phyloP scores from a whole-genome alignment of 129 eudicot species.

The Flaveria linearis region DNA sequence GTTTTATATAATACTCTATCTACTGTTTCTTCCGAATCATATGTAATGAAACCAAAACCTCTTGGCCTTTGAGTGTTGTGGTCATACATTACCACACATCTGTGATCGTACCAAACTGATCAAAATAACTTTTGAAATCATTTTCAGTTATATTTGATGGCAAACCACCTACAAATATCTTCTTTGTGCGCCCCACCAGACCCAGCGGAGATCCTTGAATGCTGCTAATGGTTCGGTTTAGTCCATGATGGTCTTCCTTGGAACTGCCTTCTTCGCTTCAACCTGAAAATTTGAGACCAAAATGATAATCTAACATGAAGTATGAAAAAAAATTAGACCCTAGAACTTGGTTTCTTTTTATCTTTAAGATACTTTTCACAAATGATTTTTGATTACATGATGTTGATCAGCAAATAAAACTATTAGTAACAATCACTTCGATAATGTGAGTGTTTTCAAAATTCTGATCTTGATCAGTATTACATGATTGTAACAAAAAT shows the following conservation, averaged over 20 bases:
- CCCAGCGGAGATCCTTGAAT: constrained; percentile 73
- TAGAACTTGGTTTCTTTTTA: not conserved
- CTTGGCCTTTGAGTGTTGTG: constrained; percentile 92
- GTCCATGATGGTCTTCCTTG: constrained; percentile 81
- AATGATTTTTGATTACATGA: not conserved
- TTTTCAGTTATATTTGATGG: constrained; percentile 80
- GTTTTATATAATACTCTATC: constrained; percentile 70
- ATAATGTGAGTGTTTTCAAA: not conserved
- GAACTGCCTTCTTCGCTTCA: constrained; percentile 98
- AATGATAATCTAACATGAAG: not conserved
- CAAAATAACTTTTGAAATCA: constrained; percentile 79
- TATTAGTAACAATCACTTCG: not conserved
- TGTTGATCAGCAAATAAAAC: not conserved
- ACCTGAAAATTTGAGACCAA: constrained; percentile 49
- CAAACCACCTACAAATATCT: constrained; percentile 93
- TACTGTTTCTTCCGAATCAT: constrained; percentile 74
- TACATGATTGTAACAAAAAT: not conserved
- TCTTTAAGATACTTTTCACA: not conserved
- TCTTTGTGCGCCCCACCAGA: constrained; percentile 71
- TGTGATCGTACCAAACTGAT: constrained; percentile 73
- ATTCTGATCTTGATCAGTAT: not conserved
- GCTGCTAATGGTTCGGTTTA: constrained; percentile 49
- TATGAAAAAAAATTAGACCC: not conserved
- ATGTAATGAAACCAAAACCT: constrained; percentile 90
- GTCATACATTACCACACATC: constrained; percentile 91